phyloP scores from a whole-genome alignment of 2,329 filamentous ascomycete genomes.

The Aspergillaceae sp. region DNA sequence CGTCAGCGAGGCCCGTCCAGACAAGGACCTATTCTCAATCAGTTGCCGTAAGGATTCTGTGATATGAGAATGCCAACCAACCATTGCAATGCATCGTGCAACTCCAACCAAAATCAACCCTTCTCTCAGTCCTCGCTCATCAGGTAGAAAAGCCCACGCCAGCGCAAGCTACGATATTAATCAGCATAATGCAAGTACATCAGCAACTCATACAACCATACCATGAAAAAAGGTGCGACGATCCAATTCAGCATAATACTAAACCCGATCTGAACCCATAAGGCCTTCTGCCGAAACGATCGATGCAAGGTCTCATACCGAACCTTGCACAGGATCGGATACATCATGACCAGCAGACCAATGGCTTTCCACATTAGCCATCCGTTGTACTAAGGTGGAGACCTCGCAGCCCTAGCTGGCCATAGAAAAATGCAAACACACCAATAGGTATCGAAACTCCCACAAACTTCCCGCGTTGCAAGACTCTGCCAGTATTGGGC shows the following conservation, averaged over 20 bases:
- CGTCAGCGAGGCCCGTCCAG: conserved; percentile 69
- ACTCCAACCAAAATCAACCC: conserved; percentile 76
- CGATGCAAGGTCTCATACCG: conserved; percentile 66
- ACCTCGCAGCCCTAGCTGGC: no score
- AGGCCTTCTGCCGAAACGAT: conserved; percentile 49
- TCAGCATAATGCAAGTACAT: background rate
- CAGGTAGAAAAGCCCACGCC: conserved; percentile 46
- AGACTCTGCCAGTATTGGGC: conserved; percentile 47
- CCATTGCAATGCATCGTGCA: conserved; percentile 84
- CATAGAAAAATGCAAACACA: conserved; percentile 19
- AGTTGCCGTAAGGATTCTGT: no score
- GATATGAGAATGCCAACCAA: conserved; percentile 23
- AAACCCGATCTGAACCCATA: conserved; percentile 72
- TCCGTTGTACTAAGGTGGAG: background rate
- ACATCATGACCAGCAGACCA: conserved; percentile 86
- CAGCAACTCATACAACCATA: conserved; percentile 25
- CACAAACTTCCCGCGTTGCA: conserved; percentile 64
- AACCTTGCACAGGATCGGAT: conserved; percentile 82
- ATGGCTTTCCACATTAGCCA: conserved; percentile 46
- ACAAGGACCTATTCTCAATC: conserved; percentile 47
- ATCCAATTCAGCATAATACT: conserved; percentile 76
- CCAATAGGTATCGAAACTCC: conserved; percentile 60
- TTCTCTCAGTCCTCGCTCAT: conserved; percentile 43
- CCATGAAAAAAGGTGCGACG: conserved; percentile 73
- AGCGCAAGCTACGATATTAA: conserved; percentile 35